A percentile compares a stretch with the other conserved stretches of the same genome.
These are phyloP conservation scores for Clarkia xantiana DNA, from an alignment of 345 rosid species.

Conservation along the genomic window DNA sequence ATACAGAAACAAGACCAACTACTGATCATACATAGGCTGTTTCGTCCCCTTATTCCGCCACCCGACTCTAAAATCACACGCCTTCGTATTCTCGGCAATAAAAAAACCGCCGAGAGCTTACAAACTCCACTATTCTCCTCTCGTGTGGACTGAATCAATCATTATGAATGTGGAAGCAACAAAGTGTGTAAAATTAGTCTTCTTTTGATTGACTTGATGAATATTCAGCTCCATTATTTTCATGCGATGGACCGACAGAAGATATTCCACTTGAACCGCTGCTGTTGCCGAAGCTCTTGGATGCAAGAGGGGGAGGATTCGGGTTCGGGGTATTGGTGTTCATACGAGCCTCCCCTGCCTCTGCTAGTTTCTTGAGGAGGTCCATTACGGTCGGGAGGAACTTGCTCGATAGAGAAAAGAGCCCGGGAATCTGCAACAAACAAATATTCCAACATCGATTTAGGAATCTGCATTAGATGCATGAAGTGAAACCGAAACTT, in stretches of 20 bases:
- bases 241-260: slow-evolving; percentile 12
- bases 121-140: too few relatives aligned
- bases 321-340: slow-evolving; percentile 16
- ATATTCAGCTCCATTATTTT: slow-evolving; percentile 21
- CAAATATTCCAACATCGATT: background rate
- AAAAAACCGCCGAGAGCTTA: too few relatives aligned
- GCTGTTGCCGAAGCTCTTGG: slow-evolving; percentile 28
- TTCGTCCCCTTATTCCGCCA: too few relatives aligned
- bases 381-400: slow-evolving; percentile 80
- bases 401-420: slow-evolving; percentile 61
- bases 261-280: slow-evolving; percentile 22
- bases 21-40: too few relatives aligned
- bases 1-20: too few relatives aligned
- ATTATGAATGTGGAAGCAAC: too few relatives aligned
- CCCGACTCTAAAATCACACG: too few relatives aligned
- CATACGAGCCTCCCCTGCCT: slow-evolving; percentile 47
- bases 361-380: slow-evolving; percentile 63
- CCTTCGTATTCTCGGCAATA: too few relatives aligned
- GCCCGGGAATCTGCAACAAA: slow-evolving; percentile 61
- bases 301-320: slow-evolving; percentile 16
- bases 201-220: slow-evolving; percentile 28
- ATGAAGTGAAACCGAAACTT: too few relatives aligned
- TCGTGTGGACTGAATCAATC: too few relatives aligned
- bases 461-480: too few relatives aligned
- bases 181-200: slow-evolving; percentile 17